Base-by-base conservation (phyloP, 768 basidiomycete genomes). In the Clavulina sp. region DNA sequence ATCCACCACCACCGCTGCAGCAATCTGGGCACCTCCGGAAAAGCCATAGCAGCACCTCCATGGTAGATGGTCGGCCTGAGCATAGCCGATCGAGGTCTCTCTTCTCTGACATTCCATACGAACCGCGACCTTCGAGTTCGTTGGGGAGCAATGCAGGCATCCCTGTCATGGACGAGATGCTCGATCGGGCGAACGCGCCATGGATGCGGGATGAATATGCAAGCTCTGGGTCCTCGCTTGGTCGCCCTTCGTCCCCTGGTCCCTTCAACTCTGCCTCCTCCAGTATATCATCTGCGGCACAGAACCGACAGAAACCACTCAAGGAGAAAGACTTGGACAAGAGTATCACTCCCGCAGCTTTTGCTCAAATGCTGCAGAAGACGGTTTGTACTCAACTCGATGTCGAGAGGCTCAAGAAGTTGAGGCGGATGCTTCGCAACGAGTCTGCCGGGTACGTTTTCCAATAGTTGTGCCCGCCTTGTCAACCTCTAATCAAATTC, bases 361-460 rank as follows among this genome's bases (percentile, higher is more conserved):
- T 84, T 60, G 80, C 78, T 58, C 77, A 73, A 53, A 69, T 83
- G 49, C 68, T 93, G 16, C 70, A 73, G 1, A 71, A 75, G 2
- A 75, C 77, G 26, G 83, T 79, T 9, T 86, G 80, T 56, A 76
- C 74, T 3, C 66, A 73, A n/a, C 70, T 97, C 36, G 87, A 91
- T n/a, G 68, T 93, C 0, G 88, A 84, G 56, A 71, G 76, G 31
- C 71, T 92, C 41, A 95, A 95, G 67, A 92, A 89, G 64, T 63
- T 99, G 52, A 69, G 89, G 53, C 67, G 96, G 54, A 63, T 95
- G 57, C 69, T 99, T 23, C 70, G 95, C 52, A 95, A 95, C 58
- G 95, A 97, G 65, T 73, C 80, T n/a, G 88, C 92, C 1, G 75
- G 71, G 85, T 89, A 64, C 54, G 68, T 60, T 19, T 40, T 41